Conservation (phyloP, 768 basidiomycete genomes). For the Tricholomella constricta region DNA sequence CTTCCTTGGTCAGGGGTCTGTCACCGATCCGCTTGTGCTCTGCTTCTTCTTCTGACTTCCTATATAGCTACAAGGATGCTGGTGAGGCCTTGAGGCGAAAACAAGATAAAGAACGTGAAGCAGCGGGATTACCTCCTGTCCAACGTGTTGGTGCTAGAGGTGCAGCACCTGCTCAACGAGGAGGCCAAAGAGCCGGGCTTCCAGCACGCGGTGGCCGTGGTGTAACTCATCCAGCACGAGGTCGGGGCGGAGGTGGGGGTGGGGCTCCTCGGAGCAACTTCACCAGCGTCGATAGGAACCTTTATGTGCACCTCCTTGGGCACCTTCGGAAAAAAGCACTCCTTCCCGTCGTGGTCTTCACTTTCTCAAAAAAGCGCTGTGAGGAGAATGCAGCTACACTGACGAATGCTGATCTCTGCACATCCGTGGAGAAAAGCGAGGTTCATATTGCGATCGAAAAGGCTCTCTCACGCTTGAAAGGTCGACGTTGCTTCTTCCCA, state of each 20-base stretch:
- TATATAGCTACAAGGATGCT: slow-evolving; percentile 81
- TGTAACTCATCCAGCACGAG: slow-evolving; percentile 29
- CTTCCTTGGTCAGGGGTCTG: slow-evolving; percentile 73
- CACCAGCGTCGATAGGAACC: slow-evolving; percentile 78
- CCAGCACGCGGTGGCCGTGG: slow-evolving; percentile 45
- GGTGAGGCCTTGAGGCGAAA: slow-evolving; percentile 87
- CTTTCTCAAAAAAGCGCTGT: slow-evolving; percentile 94
- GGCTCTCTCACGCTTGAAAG: slow-evolving; percentile 88
- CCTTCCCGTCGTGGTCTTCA: slow-evolving; percentile 94
- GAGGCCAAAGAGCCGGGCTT: slow-evolving; percentile 55
- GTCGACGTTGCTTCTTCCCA: slow-evolving; percentile 39
- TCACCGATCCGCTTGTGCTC: neutral
- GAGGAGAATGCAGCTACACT: slow-evolving; percentile 95
- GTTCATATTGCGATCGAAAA: slow-evolving; percentile 94
- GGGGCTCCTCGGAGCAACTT: slow-evolving; percentile 56
- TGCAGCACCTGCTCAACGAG: slow-evolving; percentile 54
- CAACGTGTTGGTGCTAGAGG: slow-evolving; percentile 84
- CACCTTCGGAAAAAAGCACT: slow-evolving; percentile 83
- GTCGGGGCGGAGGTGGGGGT: slow-evolving; percentile 49
- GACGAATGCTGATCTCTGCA: slow-evolving; percentile 85
- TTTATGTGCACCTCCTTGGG: slow-evolving; percentile 91
- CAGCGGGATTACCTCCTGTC: slow-evolving; percentile 86
- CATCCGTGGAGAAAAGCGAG: slow-evolving; percentile 92
- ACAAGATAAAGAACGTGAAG: slow-evolving; percentile 98
- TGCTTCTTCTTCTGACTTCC: neutral